These are phyloP conservation scores for Hypericum perforatum DNA, from an alignment of 345 rosid species.

Conservation along the genomic window DNA sequence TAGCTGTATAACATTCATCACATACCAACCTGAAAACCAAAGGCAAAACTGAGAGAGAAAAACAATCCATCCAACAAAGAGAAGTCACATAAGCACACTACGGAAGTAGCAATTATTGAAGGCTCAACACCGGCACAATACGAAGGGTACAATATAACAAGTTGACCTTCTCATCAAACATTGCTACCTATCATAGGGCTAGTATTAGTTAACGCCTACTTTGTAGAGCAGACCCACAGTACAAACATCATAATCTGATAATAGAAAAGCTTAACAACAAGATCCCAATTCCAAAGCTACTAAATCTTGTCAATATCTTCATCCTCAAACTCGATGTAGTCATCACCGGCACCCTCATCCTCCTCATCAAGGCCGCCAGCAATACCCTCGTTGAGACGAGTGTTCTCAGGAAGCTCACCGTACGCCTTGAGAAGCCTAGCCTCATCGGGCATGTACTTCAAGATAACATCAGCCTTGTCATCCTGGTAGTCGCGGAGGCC, in stretches of 20 bases:
- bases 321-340: conserved; percentile 16
- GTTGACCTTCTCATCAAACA: no score
- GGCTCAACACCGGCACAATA: no score
- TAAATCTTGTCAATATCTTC: conserved; percentile 14
- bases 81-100: no score
- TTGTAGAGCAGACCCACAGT: not conserved
- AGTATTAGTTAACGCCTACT: no score
- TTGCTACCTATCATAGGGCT: no score
- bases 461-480: conserved; percentile 15
- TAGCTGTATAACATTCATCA: no score
- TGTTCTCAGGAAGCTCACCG: conserved; percentile 11
- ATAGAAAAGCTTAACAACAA: not conserved
- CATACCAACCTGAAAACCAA: no score
- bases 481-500: conserved; percentile 14
- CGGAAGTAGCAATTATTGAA: no score
- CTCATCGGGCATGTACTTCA: conserved; percentile 13
- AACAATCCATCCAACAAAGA: no score
- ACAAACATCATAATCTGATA: not conserved
- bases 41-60: no score
- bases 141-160: no score
- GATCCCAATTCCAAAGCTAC: not conserved
- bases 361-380: conserved; percentile 10
- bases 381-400: conserved; percentile 10
- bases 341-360: conserved; percentile 6
- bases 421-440: conserved; percentile 13